A percentile compares a stretch with the other conserved stretches of the same genome.
Conservation (phyloP, 208 protist species). For the Crithidia expoeki region DNA sequence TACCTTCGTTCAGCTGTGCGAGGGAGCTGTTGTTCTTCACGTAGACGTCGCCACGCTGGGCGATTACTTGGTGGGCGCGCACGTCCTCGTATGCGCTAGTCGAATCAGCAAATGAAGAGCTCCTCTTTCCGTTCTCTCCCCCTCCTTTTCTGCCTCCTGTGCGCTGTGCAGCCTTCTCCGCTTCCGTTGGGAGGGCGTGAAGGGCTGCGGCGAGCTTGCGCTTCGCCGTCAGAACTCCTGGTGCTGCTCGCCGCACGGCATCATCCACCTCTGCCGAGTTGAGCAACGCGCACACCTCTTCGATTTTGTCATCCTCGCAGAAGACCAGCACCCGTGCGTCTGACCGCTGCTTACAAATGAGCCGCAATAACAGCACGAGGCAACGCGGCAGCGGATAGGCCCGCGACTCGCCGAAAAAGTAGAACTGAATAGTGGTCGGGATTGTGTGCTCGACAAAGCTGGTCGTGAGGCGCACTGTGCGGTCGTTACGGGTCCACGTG, state of each 20-base stretch:
- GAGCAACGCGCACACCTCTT: slow-evolving; percentile 46
- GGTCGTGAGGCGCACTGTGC: slow-evolving; percentile 85
- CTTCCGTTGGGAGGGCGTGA: slow-evolving; percentile 19
- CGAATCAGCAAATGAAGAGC: background rate
- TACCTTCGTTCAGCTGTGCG: slow-evolving; percentile 61
- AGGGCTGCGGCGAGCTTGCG: slow-evolving; percentile 21
- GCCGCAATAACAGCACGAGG: slow-evolving; percentile 60
- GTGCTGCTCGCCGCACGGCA: slow-evolving; percentile 17
- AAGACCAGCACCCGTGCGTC: slow-evolving; percentile 83
- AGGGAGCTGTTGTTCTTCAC: slow-evolving; percentile 78
- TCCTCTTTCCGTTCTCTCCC: background rate
- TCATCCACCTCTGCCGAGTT: slow-evolving; percentile 20
- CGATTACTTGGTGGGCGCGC: slow-evolving; percentile 48
- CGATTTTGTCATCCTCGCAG: slow-evolving; percentile 42
- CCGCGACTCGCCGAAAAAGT: slow-evolving; percentile 64
- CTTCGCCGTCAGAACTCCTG: slow-evolving; percentile 2
- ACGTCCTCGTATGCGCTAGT: slow-evolving; percentile 25
- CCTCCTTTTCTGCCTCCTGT: background rate
- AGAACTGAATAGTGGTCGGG: slow-evolving; percentile 78
- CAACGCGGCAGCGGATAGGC: slow-evolving; percentile 45
- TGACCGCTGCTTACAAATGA: slow-evolving; percentile 71
- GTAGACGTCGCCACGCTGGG: slow-evolving; percentile 62
- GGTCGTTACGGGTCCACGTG: slow-evolving; percentile 88
- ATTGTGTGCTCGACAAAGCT: slow-evolving; percentile 90
- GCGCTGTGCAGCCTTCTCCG: background rate